Evolutionary conservation across 192 early-diverging fungal species (phyloP).

Genomic region (Rhizophagus clarus): DNA sequence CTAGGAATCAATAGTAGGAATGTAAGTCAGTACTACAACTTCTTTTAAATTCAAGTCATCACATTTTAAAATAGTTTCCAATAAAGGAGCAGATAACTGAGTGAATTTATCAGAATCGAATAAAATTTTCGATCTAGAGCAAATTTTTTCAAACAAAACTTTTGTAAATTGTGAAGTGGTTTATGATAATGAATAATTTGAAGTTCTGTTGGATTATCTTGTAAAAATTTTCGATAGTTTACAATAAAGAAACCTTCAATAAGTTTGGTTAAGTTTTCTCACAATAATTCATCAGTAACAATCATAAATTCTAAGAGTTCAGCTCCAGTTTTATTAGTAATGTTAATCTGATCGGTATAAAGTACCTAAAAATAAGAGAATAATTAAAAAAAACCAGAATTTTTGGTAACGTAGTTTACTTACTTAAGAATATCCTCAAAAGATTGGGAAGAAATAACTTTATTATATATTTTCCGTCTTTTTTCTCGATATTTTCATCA

Average conservation of each 20-base stretch:
- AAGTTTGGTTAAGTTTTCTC: too few species aligned
- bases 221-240: neutral
- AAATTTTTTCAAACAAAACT: neutral
- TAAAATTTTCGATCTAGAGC: neutral
- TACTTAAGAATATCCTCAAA: neutral
- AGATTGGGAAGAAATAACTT: neutral
- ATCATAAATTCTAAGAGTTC: too few species aligned
- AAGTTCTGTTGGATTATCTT: neutral
- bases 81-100: neutral
- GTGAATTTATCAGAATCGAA: neutral
- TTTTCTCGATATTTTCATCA: neutral
- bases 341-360: too few species aligned
- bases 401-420: too few species aligned
- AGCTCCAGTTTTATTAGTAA: too few species aligned
- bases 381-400: too few species aligned
- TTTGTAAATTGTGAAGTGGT: neutral
- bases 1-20: neutral
- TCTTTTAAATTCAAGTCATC: neutral
- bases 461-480: neutral
- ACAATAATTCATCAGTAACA: too few species aligned
- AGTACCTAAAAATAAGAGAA: too few species aligned
- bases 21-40: neutral
- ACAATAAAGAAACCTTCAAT: too few species aligned
- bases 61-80: neutral
- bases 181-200: neutral